A percentile compares a stretch with the other conserved stretches of the same genome.
phyloP scores from a whole-genome alignment of 75 land plant genomes.

The Azolla pinnata region DNA sequence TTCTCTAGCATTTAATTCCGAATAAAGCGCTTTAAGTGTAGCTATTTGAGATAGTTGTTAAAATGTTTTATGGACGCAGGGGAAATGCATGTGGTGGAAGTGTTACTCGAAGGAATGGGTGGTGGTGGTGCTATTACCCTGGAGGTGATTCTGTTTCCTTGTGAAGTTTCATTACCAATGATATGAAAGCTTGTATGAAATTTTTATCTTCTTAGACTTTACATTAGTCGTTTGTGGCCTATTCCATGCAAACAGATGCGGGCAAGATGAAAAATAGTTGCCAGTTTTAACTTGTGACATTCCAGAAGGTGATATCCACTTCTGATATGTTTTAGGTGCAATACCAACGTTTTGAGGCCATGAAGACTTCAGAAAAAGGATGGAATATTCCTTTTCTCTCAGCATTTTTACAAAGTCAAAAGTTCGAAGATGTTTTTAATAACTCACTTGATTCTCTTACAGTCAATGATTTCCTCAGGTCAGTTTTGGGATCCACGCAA shows the following conservation, averaged over 20 bases:
- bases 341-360: conserved; percentile 57
- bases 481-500: conserved; percentile 55
- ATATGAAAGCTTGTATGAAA: background rate
- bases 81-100: conserved; percentile 50
- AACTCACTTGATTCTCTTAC: conserved; percentile 49
- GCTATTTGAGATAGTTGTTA: conserved; percentile 54
- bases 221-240: background rate
- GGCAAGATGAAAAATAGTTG: too few species aligned
- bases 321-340: conserved; percentile 34
- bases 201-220: background rate
- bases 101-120: conserved; percentile 81
- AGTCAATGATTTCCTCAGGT: conserved; percentile 64
- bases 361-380: conserved; percentile 50
- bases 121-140: conserved; percentile 71
- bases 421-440: conserved; percentile 46
- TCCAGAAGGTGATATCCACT: background rate
- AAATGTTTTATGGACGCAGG: conserved; percentile 32
- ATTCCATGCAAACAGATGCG: too few species aligned
- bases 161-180: background rate
- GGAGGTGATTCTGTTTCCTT: conserved; percentile 43
- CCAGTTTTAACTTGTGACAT: too few species aligned
- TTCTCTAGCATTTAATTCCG: too few species aligned
- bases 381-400: conserved; percentile 60
- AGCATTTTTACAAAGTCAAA: conserved; percentile 43
- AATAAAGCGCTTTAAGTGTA: conserved; percentile 52